Base-by-base conservation (phyloP, 2,329 filamentous ascomycete genomes). In the Allantophomopsis cytisporea region DNA sequence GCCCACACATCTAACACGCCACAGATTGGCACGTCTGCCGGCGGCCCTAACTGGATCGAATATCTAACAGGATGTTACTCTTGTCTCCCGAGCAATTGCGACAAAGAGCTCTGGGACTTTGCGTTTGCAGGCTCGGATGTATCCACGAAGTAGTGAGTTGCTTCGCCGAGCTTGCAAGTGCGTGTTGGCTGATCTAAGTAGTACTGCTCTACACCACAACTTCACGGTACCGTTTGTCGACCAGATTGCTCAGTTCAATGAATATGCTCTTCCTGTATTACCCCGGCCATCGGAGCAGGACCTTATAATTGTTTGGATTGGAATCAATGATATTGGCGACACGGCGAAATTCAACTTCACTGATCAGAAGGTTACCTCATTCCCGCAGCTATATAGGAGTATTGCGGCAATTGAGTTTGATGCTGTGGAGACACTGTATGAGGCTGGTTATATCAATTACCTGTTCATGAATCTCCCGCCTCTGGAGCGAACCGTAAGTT, bases 241-340 rank as follows among this genome's bases (percentile, higher is more conserved):
- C 38, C 70, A 74, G 46, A 62, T 69, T 5, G 49, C 55, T 7
- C 66, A 71, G 43, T 74, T 65, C 50, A 47, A 58, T 3, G 47
- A 47, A 2, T 69, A 69, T 43, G 69, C 48, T 0, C 43, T 41
- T 14, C 43, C 48, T 2, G 36, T 48, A 5, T 37, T 53, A 10
- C 44, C 42, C 15, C 39, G 48, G 7, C 47, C 62, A 8, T 53
- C 60, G 13, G 45, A 54, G 4, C 52, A 60, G 14, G 59, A 64
- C 1, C 54, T 74, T 2, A 60, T 72, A 0, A 63, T 64, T 2
- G 50, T 72, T 31, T 75, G 66, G 64, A 75, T 74, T 35, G 71
- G 68, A 1, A 61, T 74, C 42, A 75, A 75, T 48, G 71, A 75
- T 41, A 69, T 75, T 43, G 61, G 59, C 44, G 69, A 75, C 48